Evolutionary conservation across 1,284 basidiomycete genomes (phyloP).

Genomic region (Moesziomyces antarcticus): DNA sequence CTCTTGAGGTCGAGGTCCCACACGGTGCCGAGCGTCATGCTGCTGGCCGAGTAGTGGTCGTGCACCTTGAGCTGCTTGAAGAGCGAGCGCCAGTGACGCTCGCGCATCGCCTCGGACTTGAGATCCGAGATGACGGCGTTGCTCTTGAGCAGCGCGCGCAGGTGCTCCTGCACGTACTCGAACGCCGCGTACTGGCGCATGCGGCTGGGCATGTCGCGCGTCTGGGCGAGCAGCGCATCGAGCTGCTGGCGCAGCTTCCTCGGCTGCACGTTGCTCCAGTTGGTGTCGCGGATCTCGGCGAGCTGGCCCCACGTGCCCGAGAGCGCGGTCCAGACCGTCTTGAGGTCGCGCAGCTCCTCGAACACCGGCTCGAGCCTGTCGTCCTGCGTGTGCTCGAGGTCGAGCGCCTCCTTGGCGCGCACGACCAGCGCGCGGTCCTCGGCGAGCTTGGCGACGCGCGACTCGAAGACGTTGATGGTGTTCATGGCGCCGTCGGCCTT

Average conservation of each 20-base stretch:
- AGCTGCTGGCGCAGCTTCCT: slow-evolving; percentile 94
- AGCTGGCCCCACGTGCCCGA: slow-evolving; percentile 97
- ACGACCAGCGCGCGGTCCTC: slow-evolving; percentile 94
- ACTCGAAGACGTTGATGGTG: slow-evolving; percentile 92
- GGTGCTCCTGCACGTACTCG: slow-evolving; percentile 93
- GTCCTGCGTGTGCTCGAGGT: slow-evolving; percentile 89
- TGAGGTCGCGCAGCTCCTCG: slow-evolving; percentile 94
- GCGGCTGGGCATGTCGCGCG: slow-evolving; percentile 97
- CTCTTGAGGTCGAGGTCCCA: slow-evolving; percentile 96
- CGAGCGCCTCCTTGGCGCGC: slow-evolving; percentile 94
- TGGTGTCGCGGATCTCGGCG: slow-evolving; percentile 84
- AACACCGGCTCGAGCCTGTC: slow-evolving; percentile 91
- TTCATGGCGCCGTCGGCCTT: slow-evolving; percentile 95
- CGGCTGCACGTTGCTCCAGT: slow-evolving; percentile 87
- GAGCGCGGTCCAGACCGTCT: slow-evolving; percentile 98
- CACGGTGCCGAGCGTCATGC: slow-evolving; percentile 94
- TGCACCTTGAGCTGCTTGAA: slow-evolving; percentile 83
- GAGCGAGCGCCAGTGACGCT: slow-evolving; percentile 97
- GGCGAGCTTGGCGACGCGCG: slow-evolving; percentile 84
- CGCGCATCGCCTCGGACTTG: slow-evolving; percentile 95
- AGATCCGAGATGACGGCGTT: slow-evolving; percentile 89
- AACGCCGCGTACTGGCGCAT: slow-evolving; percentile 99
- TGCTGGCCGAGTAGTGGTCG: slow-evolving; percentile 69
- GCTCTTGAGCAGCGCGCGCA: slow-evolving; percentile 86
- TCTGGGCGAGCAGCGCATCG: slow-evolving; percentile 85